phyloP scores from a whole-genome alignment of 257 asterid genomes.

The Solanum chmielewskii region DNA sequence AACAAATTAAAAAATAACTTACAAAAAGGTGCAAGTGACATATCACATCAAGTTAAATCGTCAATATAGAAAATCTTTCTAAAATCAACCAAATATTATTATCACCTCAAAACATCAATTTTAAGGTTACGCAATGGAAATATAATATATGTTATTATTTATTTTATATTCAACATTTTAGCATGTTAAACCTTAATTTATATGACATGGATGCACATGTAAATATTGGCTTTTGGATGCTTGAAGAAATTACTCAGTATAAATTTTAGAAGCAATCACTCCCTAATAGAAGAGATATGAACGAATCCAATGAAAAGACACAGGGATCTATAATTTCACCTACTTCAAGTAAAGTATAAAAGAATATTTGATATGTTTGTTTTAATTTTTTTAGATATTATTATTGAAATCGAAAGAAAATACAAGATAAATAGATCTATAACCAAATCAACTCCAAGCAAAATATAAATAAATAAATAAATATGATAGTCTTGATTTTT shows the following conservation, averaged over 20 bases:
- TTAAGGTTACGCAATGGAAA: neutral
- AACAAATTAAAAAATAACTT: neutral
- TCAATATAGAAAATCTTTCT: neutral
- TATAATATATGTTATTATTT: neutral
- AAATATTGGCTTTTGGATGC: neutral
- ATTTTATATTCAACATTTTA: neutral
- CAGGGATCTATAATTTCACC: too few species aligned
- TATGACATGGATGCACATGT: neutral
- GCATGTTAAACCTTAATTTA: neutral
- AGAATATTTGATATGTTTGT: neutral
- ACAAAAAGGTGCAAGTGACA: neutral
- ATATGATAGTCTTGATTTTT: neutral
- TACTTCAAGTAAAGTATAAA: neutral
- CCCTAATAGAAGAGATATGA: neutral
- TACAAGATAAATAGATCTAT: neutral
- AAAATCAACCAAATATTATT: neutral
- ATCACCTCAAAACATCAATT: neutral
- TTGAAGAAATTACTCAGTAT: neutral
- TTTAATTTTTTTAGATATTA: neutral
- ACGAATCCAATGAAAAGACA: neutral
- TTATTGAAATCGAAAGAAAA: neutral
- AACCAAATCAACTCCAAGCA: neutral
- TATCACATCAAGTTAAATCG: neutral
- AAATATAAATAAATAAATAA: neutral
- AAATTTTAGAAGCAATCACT: neutral